Evolutionary conservation across 2,329 filamentous ascomycete genomes (phyloP).

Genomic region (Botrytis pseudocinerea): DNA sequence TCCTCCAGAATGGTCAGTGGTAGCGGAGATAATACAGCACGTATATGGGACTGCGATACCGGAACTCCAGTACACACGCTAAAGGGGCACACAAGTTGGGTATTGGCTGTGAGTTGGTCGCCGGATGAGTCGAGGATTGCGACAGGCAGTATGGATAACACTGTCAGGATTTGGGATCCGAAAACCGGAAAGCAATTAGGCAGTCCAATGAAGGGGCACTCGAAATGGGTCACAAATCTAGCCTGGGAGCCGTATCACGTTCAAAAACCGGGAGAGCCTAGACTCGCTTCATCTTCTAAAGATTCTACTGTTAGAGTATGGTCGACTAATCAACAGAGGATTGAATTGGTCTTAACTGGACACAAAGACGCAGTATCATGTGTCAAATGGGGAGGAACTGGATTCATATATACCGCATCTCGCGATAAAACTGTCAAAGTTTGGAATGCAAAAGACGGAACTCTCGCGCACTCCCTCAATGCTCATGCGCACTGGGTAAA

Average conservation of each 20-base stretch:
- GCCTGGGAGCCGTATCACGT: constrained; percentile 94
- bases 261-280: constrained; percentile 70
- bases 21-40: constrained; percentile 84
- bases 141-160: constrained; percentile 91
- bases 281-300: constrained; percentile 84
- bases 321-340: constrained; percentile 75
- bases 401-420: constrained; percentile 78
- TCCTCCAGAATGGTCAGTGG: constrained; percentile 82
- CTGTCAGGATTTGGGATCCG: constrained; percentile 86
- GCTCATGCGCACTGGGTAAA: constrained; percentile 95
- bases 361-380: constrained; percentile 89
- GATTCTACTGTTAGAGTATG: constrained; percentile 87
- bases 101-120: constrained; percentile 82
- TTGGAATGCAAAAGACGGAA: constrained; percentile 81
- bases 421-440: constrained; percentile 92
- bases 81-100: constrained; percentile 87
- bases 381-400: constrained; percentile 91
- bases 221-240: constrained; percentile 84
- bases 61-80: constrained; percentile 85
- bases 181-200: constrained; percentile 74
- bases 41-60: constrained; percentile 94
- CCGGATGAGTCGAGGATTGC: constrained; percentile 80
- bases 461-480: constrained; percentile 74
- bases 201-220: constrained; percentile 73
- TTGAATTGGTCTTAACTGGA: constrained; percentile 80